Evolutionary conservation across 2,329 filamentous ascomycete genomes (phyloP).

Genomic region (Sclerotiophoma versabilis): DNA sequence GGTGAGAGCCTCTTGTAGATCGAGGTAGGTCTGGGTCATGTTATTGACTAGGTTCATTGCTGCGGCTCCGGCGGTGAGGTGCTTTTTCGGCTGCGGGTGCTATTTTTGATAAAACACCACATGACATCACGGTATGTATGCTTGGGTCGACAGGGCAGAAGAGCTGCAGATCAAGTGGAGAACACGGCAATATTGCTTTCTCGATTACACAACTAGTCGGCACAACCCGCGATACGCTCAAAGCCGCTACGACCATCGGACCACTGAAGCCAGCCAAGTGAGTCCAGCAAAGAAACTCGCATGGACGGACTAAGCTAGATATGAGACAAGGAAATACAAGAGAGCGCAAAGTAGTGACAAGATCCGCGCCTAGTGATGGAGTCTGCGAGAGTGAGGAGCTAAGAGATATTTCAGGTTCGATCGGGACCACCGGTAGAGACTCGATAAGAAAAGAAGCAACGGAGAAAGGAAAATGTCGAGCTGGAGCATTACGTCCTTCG

Average conservation of each 20-base stretch:
- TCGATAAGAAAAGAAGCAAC: slow-evolving; percentile 24
- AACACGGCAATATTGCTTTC: slow-evolving; percentile 25
- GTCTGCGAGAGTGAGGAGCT: slow-evolving; percentile 24
- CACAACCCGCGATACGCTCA: slow-evolving; percentile 23
- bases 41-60: no score
- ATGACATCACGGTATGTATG: no score
- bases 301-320: slow-evolving; percentile 22
- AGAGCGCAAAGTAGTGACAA: slow-evolving; percentile 25
- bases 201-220: slow-evolving; percentile 40
- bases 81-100: neutral
- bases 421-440: slow-evolving; percentile 34
- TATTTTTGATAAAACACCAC: neutral
- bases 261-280: slow-evolving; percentile 40
- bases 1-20: no score
- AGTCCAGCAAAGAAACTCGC: slow-evolving; percentile 25
- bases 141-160: neutral
- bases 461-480: slow-evolving; percentile 40
- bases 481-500: slow-evolving; percentile 32
- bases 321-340: slow-evolving; percentile 30
- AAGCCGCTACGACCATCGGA: slow-evolving; percentile 26
- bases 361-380: slow-evolving; percentile 33
- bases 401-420: slow-evolving; percentile 30
- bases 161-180: neutral
- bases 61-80: neutral
- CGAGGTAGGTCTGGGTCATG: no score